Conservation (phyloP, 371 early-diverging fungal species). For the Parasitella parasitica region DNA sequence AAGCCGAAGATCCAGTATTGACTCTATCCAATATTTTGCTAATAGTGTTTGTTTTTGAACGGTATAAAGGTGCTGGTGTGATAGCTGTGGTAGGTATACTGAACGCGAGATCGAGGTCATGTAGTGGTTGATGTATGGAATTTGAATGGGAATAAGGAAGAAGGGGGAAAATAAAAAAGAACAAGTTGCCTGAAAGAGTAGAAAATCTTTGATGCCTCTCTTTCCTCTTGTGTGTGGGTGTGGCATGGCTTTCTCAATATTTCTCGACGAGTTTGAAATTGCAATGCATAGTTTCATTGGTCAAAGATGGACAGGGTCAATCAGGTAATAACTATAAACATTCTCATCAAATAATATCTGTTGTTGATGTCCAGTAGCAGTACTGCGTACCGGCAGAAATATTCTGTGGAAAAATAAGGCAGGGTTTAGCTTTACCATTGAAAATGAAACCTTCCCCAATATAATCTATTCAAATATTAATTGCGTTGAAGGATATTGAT, state of each 20-base stretch:
- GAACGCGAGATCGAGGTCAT: conserved; percentile 1
- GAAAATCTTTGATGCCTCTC: background rate
- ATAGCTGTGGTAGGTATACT: conserved; percentile 10
- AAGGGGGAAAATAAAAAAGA: background rate
- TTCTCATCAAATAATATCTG: background rate
- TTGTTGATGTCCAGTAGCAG: background rate
- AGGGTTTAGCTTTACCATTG: no score
- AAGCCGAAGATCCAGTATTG: conserved; percentile 44
- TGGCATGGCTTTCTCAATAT: background rate
- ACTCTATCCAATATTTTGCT: conserved; percentile 58
- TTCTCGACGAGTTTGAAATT: background rate
- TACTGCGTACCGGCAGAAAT: no score
- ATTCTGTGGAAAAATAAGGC: no score
- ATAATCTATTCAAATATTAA: no score
- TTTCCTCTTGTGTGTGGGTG: no score
- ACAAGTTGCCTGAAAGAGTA: background rate
- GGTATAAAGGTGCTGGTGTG: background rate
- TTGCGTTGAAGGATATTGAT: no score
- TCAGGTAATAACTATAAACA: background rate
- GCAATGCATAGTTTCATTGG: background rate
- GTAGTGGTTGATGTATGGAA: background rate
- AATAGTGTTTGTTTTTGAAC: background rate
- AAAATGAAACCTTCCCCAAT: no score
- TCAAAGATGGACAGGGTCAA: background rate
- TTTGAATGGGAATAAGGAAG: background rate